Conservation (phyloP, 1,284 basidiomycete species). For the Vanrija humicola region DNA sequence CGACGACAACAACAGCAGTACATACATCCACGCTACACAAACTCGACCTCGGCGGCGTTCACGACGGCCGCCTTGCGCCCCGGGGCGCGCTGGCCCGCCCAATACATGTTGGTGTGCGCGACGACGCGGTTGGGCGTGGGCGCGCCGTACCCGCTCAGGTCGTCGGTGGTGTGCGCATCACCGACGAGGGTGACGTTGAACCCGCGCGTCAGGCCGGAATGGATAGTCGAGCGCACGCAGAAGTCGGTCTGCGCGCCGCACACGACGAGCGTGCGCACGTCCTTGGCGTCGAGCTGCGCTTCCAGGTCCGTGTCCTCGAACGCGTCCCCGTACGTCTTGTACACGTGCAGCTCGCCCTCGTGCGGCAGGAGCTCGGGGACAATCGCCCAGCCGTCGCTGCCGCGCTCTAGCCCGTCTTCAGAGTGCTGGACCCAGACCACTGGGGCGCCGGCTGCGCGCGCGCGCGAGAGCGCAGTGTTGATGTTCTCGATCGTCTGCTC, state of each 20-base stretch:
- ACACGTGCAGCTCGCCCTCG: background rate
- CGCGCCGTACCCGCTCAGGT: background rate
- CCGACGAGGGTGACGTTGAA: background rate
- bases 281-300: background rate
- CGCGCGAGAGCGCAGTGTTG: background rate
- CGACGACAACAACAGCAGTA: no score
- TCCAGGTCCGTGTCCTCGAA: constrained; percentile 1
- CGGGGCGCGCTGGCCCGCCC: no score
- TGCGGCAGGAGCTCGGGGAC: background rate
- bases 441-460: background rate
- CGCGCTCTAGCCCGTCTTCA: background rate
- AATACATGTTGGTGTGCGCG: no score
- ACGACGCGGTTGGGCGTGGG: no score
- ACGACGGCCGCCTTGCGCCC: no score
- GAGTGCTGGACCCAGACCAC: constrained; percentile 9
- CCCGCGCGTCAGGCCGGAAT: background rate
- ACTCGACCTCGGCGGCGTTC: no score
- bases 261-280: background rate
- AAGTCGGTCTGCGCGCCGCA: constrained; percentile 5
- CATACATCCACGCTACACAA: no score
- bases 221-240: constrained; percentile 1
- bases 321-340: constrained; percentile 1
- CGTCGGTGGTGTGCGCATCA: constrained; percentile 9
- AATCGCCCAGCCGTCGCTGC: background rate
- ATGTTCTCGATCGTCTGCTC: background rate